These are phyloP conservation scores for Tirmania nivea DNA, from an alignment of 495 filamentous ascomycete species.

Conservation along the genomic window DNA sequence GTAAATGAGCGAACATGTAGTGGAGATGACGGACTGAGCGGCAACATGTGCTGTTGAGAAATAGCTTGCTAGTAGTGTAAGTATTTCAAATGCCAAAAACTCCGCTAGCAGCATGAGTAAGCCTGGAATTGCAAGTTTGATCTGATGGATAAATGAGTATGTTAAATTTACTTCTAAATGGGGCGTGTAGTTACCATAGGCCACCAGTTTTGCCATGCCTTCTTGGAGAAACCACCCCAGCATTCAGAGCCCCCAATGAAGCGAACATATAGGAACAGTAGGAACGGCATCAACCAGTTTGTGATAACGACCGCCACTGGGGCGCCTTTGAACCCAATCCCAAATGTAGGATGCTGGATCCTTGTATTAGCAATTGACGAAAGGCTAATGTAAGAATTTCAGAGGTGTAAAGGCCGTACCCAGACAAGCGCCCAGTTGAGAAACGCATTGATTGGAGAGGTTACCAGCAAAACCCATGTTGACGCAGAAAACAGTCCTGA, in stretches of 20 bases:
- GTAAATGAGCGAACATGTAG: conserved; percentile 33
- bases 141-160: conserved; percentile 30
- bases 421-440: conserved; percentile 51
- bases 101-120: conserved; percentile 87
- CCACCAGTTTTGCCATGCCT: conserved; percentile 55
- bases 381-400: neutral
- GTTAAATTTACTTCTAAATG: conserved; percentile 21
- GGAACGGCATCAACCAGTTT: conserved; percentile 55
- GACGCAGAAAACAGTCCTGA: conserved; percentile 36
- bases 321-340: conserved; percentile 63
- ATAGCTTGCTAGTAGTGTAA: conserved; percentile 50
- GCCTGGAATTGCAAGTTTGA: conserved; percentile 62
- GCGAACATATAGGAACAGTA: conserved; percentile 51
- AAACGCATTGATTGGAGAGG: conserved; percentile 42
- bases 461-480: conserved; percentile 41
- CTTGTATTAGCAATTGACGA: neutral
- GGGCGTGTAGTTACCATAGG: conserved; percentile 11
- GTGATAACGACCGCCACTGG: conserved; percentile 67
- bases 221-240: conserved; percentile 59
- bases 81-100: conserved; percentile 61
- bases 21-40: conserved; percentile 37
- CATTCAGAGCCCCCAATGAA: conserved; percentile 59
- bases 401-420: conserved; percentile 18
- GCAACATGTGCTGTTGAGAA: conserved; percentile 47
- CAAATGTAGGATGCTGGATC: conserved; percentile 30